Conservation (phyloP, 495 filamentous ascomycete genomes). For the Corynascus novoguineensis region DNA sequence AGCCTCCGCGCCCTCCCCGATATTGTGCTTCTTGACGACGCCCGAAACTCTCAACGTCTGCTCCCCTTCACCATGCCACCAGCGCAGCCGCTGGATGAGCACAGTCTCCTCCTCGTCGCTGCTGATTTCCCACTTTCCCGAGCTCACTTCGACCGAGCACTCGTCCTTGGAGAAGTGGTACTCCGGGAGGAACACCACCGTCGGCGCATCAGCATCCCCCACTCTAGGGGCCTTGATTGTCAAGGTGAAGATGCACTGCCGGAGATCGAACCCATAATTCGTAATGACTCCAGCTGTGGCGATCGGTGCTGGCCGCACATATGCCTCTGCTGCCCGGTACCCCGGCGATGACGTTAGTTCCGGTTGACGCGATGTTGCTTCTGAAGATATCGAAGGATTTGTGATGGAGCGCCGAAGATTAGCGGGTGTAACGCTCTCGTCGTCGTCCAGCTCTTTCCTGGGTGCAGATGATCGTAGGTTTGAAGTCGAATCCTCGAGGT, state of each 20-base stretch:
- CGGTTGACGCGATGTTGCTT: slow-evolving; percentile 44
- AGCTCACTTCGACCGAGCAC: slow-evolving; percentile 65
- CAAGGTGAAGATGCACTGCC: slow-evolving; percentile 66
- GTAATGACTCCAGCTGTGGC: slow-evolving; percentile 61
- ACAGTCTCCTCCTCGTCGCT: slow-evolving; percentile 59
- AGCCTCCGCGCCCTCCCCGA: slow-evolving; percentile 36
- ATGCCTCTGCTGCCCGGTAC: slow-evolving; percentile 87
- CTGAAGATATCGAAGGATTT: slow-evolving; percentile 63
- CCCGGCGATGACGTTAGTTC: slow-evolving; percentile 58
- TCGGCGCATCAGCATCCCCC: slow-evolving; percentile 58
- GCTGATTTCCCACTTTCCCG: slow-evolving; percentile 84
- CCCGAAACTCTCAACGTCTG: slow-evolving; percentile 77
- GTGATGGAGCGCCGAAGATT: slow-evolving; percentile 70
- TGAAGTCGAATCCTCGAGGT: slow-evolving; percentile 33
- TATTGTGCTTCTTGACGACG: slow-evolving; percentile 47
- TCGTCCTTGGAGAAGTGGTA: slow-evolving; percentile 82
- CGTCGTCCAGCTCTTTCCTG: slow-evolving; percentile 46
- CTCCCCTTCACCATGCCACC: slow-evolving; percentile 86
- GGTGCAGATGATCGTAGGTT: slow-evolving; percentile 21
- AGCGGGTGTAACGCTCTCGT: slow-evolving; percentile 54
- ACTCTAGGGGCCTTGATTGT: slow-evolving; percentile 50
- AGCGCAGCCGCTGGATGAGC: slow-evolving; percentile 68
- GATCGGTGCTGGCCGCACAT: slow-evolving; percentile 78
- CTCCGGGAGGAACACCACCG: slow-evolving; percentile 80
- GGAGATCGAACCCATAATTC: slow-evolving; percentile 71